phyloP scores from a whole-genome alignment of 2,329 filamentous ascomycete species.

The Dryadomyces sulphureus region DNA sequence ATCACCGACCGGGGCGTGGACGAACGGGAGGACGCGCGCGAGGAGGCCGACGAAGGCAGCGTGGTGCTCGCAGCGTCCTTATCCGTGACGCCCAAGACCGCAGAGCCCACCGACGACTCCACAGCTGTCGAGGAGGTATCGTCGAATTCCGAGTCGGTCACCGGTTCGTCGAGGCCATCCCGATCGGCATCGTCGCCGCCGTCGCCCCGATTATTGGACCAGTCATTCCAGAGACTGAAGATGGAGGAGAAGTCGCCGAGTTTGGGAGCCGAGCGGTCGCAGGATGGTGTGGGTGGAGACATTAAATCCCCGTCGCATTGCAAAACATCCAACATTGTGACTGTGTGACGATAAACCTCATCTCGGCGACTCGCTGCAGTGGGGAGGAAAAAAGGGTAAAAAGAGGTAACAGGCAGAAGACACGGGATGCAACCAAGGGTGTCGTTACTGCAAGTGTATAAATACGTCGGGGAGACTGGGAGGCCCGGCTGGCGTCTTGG shows the following conservation, averaged over 20 bases:
- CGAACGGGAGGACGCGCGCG: neutral
- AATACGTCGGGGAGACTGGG: no score
- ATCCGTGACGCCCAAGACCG: neutral
- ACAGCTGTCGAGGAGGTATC: neutral
- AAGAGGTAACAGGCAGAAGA: neutral
- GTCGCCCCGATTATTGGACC: neutral
- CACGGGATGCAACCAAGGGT: no score
- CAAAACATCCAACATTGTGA: neutral
- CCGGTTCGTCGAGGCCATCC: neutral
- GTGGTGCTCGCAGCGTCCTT: neutral
- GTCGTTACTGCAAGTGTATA: no score
- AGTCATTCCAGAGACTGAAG: neutral
- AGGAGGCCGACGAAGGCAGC: neutral
- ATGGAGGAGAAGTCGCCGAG: conserved; percentile 9
- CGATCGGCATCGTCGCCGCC: neutral
- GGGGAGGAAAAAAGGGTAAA: neutral
- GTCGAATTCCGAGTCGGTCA: neutral
- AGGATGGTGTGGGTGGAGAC: neutral
- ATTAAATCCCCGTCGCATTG: neutral
- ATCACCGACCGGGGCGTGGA: neutral
- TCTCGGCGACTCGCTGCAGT: neutral
- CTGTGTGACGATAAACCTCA: neutral
- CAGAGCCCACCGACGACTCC: neutral
- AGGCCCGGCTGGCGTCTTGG: no score
- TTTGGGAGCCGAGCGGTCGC: conserved; percentile 1